phyloP scores from a whole-genome alignment of 345 rosid genomes.

The Salix viminalis region DNA sequence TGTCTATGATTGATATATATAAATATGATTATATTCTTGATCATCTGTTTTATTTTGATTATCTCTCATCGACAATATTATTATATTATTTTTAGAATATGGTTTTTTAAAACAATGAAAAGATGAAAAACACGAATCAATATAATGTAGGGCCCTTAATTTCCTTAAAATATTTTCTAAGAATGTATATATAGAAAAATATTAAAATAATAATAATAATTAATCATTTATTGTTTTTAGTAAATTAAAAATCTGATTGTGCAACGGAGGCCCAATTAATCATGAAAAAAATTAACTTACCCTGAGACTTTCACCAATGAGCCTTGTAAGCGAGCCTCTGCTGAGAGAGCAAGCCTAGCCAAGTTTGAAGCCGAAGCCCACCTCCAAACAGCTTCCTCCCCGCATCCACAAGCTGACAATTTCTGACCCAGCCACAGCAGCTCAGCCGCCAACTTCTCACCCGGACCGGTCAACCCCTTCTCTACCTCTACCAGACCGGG shows the following conservation, averaged over 20 bases:
- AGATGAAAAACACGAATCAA: too few relatives aligned
- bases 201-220: neutral
- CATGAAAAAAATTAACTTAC: slow-evolving; percentile 24
- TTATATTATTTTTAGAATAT: too few relatives aligned
- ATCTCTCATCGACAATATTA: too few relatives aligned
- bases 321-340: slow-evolving; percentile 70
- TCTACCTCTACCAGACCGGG: slow-evolving; percentile 25
- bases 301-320: slow-evolving; percentile 71
- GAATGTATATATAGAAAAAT: too few relatives aligned
- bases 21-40: too few relatives aligned
- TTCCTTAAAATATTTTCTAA: too few relatives aligned
- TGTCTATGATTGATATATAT: too few relatives aligned
- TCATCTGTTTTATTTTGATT: too few relatives aligned
- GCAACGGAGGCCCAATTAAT: neutral
- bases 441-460: slow-evolving; percentile 85
- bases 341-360: slow-evolving; percentile 62
- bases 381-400: slow-evolving; percentile 62
- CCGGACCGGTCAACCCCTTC: slow-evolving; percentile 37
- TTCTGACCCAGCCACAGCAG: slow-evolving; percentile 79
- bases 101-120: too few relatives aligned
- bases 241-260: neutral
- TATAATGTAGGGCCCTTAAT: too few relatives aligned
- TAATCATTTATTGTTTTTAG: neutral
- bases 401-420: slow-evolving; percentile 58
- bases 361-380: slow-evolving; percentile 84